A percentile compares a stretch with the other conserved stretches of the same genome.
Evolutionary conservation across 345 rosid species (phyloP).

Genomic region (Ceriops tagal): DNA sequence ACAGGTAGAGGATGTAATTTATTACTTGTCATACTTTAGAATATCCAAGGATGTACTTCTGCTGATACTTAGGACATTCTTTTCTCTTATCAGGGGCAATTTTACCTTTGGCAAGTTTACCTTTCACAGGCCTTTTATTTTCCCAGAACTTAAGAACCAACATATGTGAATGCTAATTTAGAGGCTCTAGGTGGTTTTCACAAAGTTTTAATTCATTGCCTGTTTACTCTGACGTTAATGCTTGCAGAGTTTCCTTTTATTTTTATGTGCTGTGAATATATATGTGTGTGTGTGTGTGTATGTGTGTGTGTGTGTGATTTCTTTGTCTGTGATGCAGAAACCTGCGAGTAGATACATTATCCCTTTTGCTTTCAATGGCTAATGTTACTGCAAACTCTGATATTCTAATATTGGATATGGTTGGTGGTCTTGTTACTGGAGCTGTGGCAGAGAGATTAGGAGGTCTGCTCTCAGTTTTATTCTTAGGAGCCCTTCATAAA

Average conservation of each 20-base stretch:
- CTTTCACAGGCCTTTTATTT: too few species aligned
- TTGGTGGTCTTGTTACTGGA: constrained; percentile 92
- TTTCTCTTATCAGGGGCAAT: too few species aligned
- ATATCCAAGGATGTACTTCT: too few species aligned
- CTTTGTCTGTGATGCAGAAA: constrained; percentile 43
- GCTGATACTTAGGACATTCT: too few species aligned
- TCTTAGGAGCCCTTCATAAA: background rate
- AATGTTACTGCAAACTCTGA: constrained; percentile 74
- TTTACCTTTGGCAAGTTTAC: too few species aligned
- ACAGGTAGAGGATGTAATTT: too few species aligned
- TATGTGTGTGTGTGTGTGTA: background rate
- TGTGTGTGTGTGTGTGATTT: background rate
- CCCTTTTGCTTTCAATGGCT: constrained; percentile 81
- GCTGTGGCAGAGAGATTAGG: constrained; percentile 94
- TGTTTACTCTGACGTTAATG: too few species aligned
- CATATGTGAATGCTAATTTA: too few species aligned
- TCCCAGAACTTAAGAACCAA: too few species aligned
- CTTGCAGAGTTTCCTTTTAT: background rate
- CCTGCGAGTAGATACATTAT: constrained; percentile 74
- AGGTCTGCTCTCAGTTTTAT: constrained; percentile 38
- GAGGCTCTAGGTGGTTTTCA: too few species aligned
- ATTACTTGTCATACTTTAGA: too few species aligned
- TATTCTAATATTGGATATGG: constrained; percentile 81
- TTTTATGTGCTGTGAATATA: background rate
- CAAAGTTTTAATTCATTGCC: too few species aligned